A percentile compares a stretch with the other conserved stretches of the same genome.
These are phyloP conservation scores for Carex sylvatica DNA, from an alignment of 202 grass and related monocot genomes.

Conservation along the genomic window DNA sequence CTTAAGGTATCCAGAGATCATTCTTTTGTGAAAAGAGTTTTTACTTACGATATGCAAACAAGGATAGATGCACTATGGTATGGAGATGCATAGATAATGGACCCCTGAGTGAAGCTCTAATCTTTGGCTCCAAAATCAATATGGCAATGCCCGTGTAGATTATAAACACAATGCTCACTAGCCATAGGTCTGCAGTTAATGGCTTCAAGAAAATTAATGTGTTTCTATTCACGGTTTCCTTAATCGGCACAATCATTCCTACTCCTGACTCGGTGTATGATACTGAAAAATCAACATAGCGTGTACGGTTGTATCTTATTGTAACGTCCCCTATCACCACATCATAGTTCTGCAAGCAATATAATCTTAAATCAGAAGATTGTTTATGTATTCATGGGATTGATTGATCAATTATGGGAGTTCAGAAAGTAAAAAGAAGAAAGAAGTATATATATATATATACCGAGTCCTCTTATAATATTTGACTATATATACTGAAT, in stretches of 20 bases:
- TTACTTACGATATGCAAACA: slow-evolving; percentile 32
- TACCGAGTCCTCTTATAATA: no score
- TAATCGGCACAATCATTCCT: slow-evolving; percentile 43
- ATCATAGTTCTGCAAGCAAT: slow-evolving; percentile 34
- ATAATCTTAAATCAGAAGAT: not conserved
- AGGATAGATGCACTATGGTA: slow-evolving; percentile 37
- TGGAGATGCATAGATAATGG: slow-evolving; percentile 40
- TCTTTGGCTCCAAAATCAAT: slow-evolving; percentile 47
- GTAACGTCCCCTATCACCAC: slow-evolving; percentile 52
- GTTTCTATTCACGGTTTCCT: slow-evolving; percentile 28
- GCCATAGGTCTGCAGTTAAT: slow-evolving; percentile 44
- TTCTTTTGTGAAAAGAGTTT: slow-evolving; percentile 14
- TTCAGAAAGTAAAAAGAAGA: no score
- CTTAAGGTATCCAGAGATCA: not conserved
- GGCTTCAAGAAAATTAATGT: slow-evolving; percentile 59
- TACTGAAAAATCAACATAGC: slow-evolving; percentile 42
- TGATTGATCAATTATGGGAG: no score
- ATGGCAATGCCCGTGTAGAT: slow-evolving; percentile 49
- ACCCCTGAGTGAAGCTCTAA: slow-evolving; percentile 33
- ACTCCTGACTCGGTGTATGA: slow-evolving; percentile 44
- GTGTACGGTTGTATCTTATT: slow-evolving; percentile 35
- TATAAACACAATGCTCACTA: slow-evolving; percentile 38
- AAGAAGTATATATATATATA: no score
- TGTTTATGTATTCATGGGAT: no score
- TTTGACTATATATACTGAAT: no score